Base-by-base conservation (phyloP, 805 yeast species). In the Wickerhamomyces alni region DNA sequence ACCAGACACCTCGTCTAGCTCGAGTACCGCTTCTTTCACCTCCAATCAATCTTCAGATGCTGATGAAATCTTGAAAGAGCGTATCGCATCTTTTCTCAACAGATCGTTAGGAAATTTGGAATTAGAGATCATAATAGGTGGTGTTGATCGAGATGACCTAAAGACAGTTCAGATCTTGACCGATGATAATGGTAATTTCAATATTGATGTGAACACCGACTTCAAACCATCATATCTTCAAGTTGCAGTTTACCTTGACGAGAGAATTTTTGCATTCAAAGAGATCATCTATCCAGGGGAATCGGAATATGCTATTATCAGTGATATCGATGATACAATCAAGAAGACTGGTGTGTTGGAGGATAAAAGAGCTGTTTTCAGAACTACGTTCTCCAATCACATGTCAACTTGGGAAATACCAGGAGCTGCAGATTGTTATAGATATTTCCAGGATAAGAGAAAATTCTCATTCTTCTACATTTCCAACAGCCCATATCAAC, bases 271-370 rank as follows among this genome's bases (percentile, higher is more conserved):
- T 39, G 61, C 67, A 3, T 67, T 72, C 37, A 69, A 70, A 40
- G 74, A 74, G 21, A 59, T 72, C 2, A 61, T 66, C 37, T 50
- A 70, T 25, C 66, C 77, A 11, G 61, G 66, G 3, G 19, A 45
- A 8, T 46, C 55, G 0, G 93, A 95, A 0, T 65, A 81, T 17
- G 86, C 85, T 11, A 59, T 93, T 2, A 88, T 93, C 17, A 80
- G 89, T 52, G 99, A 93, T 59, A 81, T 93, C 31, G 99, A 93
- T 57, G 99, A 93, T 57, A 93, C 99, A 0, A 80, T 91, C 27
- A 84, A 93, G 53, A 69, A 77, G 31, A 88, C 99, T 0, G 98
- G 98, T 2, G 91, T 93, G 1, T 71, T 85, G 26, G 91, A 91
- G 1, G 95, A 89, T 44, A 88, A 87, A 61, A 70, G 94, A 42